Evolutionary conservation across 257 asterid species (phyloP), one percentile per base, ranked within the genome.

Genomic region (Avicennia marina): DNA sequence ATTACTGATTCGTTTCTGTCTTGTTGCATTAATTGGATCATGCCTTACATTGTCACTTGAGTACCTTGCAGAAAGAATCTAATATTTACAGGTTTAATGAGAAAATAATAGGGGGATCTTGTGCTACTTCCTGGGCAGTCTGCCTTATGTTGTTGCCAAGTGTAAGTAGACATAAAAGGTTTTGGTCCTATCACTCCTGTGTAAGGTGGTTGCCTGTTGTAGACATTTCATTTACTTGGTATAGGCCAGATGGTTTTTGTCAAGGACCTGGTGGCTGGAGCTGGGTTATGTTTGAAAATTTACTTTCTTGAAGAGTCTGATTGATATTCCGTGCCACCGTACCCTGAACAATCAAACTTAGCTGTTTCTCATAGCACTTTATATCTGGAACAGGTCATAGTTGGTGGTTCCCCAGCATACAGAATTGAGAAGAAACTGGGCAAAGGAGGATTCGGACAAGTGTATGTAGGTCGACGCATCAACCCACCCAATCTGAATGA

Each of bases 371-470:
- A 57, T 21, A 38, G 11, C 50, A 62, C 24, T 17, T 31, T 75
- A 59, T 69, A 33, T 33, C 11, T 29, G 39, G 18, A 73, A 71
- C 74, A 82, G 95, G 81, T 86, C 64, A 84, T 78, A 68, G 87
- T 86, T 41, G 89, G 86, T 45, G 78, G 84, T 44, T 86, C 95
- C 42, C 95, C 94, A 36, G 63, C 71, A 0, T 86, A 86, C 58
- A 63, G 62, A 57, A 63, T 77, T 53, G 94, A 79, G 31, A 73
- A 42, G 71, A 86, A 79, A 66, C 75, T 86, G 49, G 95, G 95
- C 25, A 83, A 86, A 66, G 95, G 95, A 60, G 95, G 94, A 18
- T 86, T 86, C 60, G 95, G 95, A 16, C 95, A 86, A 74, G 95
- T 86, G 21, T 81, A 63, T 73, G 85, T 83, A 13, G 95, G 95